A percentile compares a stretch with the other conserved stretches of the same genome.
These are phyloP conservation scores for Emmonsia crescens DNA, from an alignment of 2,329 filamentous ascomycete species.

Conservation along the genomic window DNA sequence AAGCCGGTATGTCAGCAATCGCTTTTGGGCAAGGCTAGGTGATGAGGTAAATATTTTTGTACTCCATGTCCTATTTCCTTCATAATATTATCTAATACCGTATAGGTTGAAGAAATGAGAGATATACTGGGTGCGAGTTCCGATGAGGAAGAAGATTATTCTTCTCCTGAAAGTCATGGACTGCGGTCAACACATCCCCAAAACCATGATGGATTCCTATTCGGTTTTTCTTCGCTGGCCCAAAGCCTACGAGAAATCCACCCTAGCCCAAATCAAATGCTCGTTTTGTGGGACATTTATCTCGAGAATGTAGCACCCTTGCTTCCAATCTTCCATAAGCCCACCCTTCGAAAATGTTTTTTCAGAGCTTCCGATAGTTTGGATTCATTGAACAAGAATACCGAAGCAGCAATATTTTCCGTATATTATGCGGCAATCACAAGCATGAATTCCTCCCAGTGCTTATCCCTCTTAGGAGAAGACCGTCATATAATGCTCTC, in stretches of 20 bases:
- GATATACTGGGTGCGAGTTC: conserved; percentile 48
- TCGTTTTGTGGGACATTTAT: conserved; percentile 47
- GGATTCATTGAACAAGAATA: conserved; percentile 41
- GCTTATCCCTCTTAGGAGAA: conserved; percentile 38
- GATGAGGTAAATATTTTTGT: conserved; percentile 40
- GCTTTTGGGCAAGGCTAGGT: conserved; percentile 50
- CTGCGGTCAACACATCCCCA: conserved; percentile 25
- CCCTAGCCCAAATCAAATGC: conserved; percentile 41
- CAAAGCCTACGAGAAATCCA: conserved; percentile 48
- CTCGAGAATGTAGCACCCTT: conserved; percentile 52
- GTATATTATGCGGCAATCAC: conserved; percentile 50
- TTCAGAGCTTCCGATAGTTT: conserved; percentile 40
- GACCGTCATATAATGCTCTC: conserved; percentile 40
- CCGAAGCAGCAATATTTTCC: conserved; percentile 49
- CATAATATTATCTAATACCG: conserved; percentile 7
- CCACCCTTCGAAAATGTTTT: conserved; percentile 42
- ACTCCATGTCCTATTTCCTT: background rate
- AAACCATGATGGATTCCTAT: conserved; percentile 49
- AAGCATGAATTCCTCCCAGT: conserved; percentile 33
- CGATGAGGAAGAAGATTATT: conserved; percentile 45
- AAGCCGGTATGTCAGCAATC: conserved; percentile 52
- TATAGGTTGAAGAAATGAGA: conserved; percentile 50
- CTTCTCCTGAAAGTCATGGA: conserved; percentile 35
- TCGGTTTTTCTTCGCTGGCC: conserved; percentile 48
- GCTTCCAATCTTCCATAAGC: conserved; percentile 49